Percentiles rank a stretch among this genome's conserved stretches.
Evolutionary conservation across 805 yeast genomes (phyloP).

Genomic region (Diddensiella santjacobensis): DNA sequence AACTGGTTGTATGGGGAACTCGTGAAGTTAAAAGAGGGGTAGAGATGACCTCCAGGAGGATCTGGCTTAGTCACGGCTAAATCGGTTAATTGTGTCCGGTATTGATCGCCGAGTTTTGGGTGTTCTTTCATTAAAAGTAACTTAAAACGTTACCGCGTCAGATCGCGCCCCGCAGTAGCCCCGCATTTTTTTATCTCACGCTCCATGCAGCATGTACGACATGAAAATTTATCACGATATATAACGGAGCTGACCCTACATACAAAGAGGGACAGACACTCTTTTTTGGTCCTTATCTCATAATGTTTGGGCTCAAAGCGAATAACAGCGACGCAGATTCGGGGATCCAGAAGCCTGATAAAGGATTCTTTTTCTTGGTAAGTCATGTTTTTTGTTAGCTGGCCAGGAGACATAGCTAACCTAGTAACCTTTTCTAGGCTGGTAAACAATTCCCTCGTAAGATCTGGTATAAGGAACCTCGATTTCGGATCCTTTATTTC

Average conservation of each 20-base stretch:
- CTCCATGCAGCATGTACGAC: no score
- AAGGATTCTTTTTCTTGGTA: conserved; percentile 4
- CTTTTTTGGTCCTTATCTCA: no score
- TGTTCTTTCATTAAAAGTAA: no score
- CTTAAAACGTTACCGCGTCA: no score
- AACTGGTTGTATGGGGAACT: background rate
- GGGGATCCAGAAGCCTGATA: conserved; percentile 1
- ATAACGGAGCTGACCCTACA: no score
- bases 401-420: background rate
- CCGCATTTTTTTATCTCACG: no score
- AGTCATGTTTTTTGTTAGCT: background rate
- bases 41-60: background rate
- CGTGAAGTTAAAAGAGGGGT: background rate
- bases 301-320: background rate
- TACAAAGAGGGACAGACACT: no score
- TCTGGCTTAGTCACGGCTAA: conserved; percentile 13
- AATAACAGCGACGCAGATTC: background rate
- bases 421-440: background rate
- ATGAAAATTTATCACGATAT: no score
- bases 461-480: conserved; percentile 6
- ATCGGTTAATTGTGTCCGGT: no score
- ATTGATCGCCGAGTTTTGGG: no score
- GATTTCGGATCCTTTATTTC: conserved; percentile 8
- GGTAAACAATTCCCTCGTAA: conserved; percentile 5
- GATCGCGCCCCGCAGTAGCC: no score